Evolutionary conservation across 2,329 filamentous ascomycete species (phyloP), one percentile per base, ranked within the genome.

Genomic region (Claviceps capensis): DNA sequence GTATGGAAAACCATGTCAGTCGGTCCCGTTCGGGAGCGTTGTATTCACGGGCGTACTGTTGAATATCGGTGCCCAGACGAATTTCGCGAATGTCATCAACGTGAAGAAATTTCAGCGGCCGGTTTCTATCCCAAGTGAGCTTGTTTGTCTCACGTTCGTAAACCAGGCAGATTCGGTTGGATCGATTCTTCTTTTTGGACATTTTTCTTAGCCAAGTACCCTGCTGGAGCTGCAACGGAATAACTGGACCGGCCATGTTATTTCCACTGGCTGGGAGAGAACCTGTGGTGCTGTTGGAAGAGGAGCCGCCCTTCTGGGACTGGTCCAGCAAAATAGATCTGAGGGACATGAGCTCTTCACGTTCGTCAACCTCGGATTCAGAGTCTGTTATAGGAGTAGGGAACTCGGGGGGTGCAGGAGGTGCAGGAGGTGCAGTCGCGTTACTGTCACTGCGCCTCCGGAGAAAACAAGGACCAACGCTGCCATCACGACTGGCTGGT

Each of bases 51-150:
- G 88, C 85, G 64, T 95, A 95, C 64, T 95, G 91, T 53, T 86
- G 82, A 17, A 91, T 88, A 63, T 97, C 88, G 13, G 79, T 78
- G 17, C 88, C 89, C 37, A 83, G 81, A 56, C 90, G 83, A 47
- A 97, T 89, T 62, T 95, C 89, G 62, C 87, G 85, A 61, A 98
- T 91, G 65, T 97, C 89, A 62, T 98, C 93, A 56, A 98, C 87
- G 66, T 95, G 94, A 57, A 98, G 85, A 50, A 81, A 82, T 65
- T 96, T 97, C 23, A 82, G 79, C 1, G 86, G 83, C 38, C 87
- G 82, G 8, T 77, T 80, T 47, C 82, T 78, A 66, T 95, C 86
- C 91, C 91, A 97, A 26, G 78, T 85, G 23, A 98, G 86, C 66
- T 89, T 93, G 55, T 86, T 90, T 1, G 85, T 79, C 61, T 91